Conservation (phyloP, 257 asterid genomes). For the Scutellaria baicalensis region DNA sequence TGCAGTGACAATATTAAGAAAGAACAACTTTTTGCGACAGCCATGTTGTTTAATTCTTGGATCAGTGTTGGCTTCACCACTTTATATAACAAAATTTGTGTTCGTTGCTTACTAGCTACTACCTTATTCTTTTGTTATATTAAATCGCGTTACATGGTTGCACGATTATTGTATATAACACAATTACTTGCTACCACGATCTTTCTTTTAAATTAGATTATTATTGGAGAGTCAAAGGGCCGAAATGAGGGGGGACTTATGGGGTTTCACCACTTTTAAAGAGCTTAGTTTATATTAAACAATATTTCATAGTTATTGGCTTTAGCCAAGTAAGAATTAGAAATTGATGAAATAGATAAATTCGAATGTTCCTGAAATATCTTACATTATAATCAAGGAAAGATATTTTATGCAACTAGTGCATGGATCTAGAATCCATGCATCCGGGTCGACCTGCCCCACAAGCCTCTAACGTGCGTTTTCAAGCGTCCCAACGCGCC, state of each 20-base stretch:
- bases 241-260: neutral
- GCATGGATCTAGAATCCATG: no score
- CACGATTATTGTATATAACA: neutral
- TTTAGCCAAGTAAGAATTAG: no score
- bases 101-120: neutral
- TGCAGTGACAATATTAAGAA: constrained; percentile 1
- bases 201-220: neutral
- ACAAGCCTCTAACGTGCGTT: no score
- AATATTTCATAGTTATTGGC: neutral
- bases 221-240: neutral
- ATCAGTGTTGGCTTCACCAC: neutral
- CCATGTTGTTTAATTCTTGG: constrained; percentile 10
- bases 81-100: neutral
- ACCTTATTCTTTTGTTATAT: no score
- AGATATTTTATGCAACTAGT: no score
- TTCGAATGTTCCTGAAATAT: no score
- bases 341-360: no score
- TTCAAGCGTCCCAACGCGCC: no score
- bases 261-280: neutral
- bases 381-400: no score
- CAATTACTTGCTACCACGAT: constrained; percentile 14
- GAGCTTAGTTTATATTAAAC: no score
- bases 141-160: no score
- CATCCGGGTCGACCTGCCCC: no score
- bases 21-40: neutral